A percentile compares a stretch with the other conserved stretches of the same genome.
Conservation (phyloP, 2,329 filamentous ascomycete genomes). For the Colletotrichum eremochloae region DNA sequence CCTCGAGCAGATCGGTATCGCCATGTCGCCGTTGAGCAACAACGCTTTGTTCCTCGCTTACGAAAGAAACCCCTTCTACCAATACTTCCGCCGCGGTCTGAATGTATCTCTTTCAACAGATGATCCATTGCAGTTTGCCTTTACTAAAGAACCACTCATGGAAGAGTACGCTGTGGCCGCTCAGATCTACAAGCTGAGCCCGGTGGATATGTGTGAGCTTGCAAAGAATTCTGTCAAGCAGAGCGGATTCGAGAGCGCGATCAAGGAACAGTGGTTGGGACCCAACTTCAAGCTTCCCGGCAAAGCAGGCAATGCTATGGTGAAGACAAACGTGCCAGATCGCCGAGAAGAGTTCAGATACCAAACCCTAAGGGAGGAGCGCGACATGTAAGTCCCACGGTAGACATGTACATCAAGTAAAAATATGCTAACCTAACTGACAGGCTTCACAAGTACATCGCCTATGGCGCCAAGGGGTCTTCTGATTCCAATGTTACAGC, state of each 20-base stretch:
- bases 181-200: conserved; percentile 97
- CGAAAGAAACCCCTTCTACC: conserved; percentile 95
- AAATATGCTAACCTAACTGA: conserved; percentile 7
- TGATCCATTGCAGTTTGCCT: conserved; percentile 96
- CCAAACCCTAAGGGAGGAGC: conserved; percentile 86
- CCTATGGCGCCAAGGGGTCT: conserved; percentile 19
- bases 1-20: conserved; percentile 96
- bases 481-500: conserved; percentile 10
- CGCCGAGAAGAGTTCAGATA: conserved; percentile 91
- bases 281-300: conserved; percentile 82
- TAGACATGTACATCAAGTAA: neutral
- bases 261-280: conserved; percentile 95
- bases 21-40: conserved; percentile 99
- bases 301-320: conserved; percentile 88
- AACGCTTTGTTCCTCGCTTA: conserved; percentile 97
- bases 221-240: conserved; percentile 97
- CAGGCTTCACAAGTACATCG: conserved; percentile 39
- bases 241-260: conserved; percentile 88
- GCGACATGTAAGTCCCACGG: conserved; percentile 78
- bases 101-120: conserved; percentile 98
- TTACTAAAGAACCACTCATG: conserved; percentile 97
- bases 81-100: conserved; percentile 93
- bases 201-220: conserved; percentile 98
- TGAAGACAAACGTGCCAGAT: conserved; percentile 96
- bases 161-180: conserved; percentile 98